These are phyloP conservation scores for Cyclotella choctawhatcheeana DNA, from an alignment of 108 stramenopile species.

Conservation along the genomic window DNA sequence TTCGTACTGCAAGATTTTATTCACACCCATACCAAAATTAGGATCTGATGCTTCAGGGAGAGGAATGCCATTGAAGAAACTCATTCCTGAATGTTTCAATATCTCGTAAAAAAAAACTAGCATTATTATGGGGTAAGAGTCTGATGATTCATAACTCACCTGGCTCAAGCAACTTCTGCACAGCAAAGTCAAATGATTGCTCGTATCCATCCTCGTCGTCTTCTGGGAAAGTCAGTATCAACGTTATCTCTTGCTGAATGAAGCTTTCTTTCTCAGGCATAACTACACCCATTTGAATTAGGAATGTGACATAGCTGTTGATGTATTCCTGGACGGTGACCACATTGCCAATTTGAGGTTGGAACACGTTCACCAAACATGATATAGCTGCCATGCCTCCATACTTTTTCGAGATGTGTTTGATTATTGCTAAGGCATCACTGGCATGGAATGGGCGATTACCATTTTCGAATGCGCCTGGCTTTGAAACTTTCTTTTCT, in stretches of 20 bases:
- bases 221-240: conserved; percentile 17
- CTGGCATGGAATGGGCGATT: conserved; percentile 38
- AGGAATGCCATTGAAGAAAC: conserved; percentile 86
- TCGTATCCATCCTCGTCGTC: conserved; percentile 38
- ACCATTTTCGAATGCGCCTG: conserved; percentile 20
- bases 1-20: conserved; percentile 67
- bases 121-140: neutral
- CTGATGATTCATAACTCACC: neutral
- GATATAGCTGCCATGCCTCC: conserved; percentile 51
- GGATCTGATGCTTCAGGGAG: conserved; percentile 50
- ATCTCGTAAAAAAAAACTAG: conserved; percentile 18
- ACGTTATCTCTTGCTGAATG: conserved; percentile 36
- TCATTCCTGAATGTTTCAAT: conserved; percentile 72
- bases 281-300: conserved; percentile 28
- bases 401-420: conserved; percentile 37
- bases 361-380: conserved; percentile 20
- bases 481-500: conserved; percentile 24
- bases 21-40: conserved; percentile 43
- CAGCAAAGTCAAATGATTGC: conserved; percentile 63
- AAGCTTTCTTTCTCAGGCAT: neutral
- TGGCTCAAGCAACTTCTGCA: conserved; percentile 40
- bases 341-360: conserved; percentile 1
- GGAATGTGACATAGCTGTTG: conserved; percentile 17
- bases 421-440: conserved; percentile 33
- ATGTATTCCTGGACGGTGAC: conserved; percentile 33